Evolutionary conservation across 202 grass and related monocot species (phyloP).

Genomic region (Sporobolus alterniflorus): DNA sequence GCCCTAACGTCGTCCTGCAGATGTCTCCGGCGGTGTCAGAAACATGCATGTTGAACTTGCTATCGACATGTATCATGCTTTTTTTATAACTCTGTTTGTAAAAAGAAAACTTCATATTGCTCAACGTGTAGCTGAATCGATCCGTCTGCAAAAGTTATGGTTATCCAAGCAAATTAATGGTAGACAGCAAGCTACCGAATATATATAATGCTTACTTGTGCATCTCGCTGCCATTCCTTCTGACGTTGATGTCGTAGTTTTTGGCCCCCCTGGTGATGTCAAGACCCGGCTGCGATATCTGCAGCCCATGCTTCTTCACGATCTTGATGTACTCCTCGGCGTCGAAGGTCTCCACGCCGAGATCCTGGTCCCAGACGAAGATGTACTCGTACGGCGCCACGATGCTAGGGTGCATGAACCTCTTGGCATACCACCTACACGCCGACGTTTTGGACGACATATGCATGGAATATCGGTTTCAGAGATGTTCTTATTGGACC

Average conservation of each 20-base stretch:
- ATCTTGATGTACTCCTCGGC: slow-evolving; percentile 62
- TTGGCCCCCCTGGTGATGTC: neutral
- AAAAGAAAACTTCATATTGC: no score
- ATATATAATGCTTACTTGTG: no score
- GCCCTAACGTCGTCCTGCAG: slow-evolving; percentile 17
- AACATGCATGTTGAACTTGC: no score
- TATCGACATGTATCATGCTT: no score
- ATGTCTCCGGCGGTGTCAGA: neutral
- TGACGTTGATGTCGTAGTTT: slow-evolving; percentile 24
- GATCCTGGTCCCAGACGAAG: slow-evolving; percentile 87
- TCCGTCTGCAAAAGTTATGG: no score
- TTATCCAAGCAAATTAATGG: no score
- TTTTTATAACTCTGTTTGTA: no score
- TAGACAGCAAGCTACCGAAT: no score
- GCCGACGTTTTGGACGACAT: no score
- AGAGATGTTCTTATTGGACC: no score
- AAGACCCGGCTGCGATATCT: slow-evolving; percentile 64
- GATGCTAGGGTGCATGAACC: slow-evolving; percentile 78
- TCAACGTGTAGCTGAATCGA: no score
- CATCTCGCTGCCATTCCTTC: slow-evolving; percentile 38
- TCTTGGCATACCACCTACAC: slow-evolving; percentile 84
- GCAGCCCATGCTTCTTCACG: slow-evolving; percentile 51
- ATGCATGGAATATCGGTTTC: no score
- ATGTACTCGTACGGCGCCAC: slow-evolving; percentile 77
- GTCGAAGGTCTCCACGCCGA: slow-evolving; percentile 64